Percentiles rank a stretch among this genome's conserved stretches.
These are phyloP conservation scores for Spergularia bocconei DNA, from an alignment of 148 eudicot genomes.

Conservation along the genomic window DNA sequence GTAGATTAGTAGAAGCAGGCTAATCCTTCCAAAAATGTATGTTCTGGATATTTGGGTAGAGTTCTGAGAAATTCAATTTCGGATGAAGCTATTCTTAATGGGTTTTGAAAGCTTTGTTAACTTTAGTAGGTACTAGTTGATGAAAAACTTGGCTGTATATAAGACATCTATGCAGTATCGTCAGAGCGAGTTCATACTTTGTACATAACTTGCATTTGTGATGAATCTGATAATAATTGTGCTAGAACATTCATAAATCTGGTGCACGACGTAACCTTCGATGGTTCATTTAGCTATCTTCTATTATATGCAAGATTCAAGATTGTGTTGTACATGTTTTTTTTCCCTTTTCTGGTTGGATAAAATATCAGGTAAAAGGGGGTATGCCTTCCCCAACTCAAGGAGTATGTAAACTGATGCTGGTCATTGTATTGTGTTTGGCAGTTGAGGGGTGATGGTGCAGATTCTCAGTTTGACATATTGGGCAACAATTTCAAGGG, in stretches of 20 bases:
- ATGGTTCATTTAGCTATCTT: not conserved
- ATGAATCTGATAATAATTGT: not conserved
- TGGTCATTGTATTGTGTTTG: slow-evolving; percentile 5
- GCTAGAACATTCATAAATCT: not conserved
- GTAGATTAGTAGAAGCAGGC: not conserved
- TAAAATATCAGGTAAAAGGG: not conserved
- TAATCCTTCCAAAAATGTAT: too few relatives aligned
- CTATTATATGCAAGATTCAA: not conserved
- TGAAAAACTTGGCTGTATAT: too few relatives aligned
- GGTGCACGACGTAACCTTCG: not conserved
- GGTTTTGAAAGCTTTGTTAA: too few relatives aligned
- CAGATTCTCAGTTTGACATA: not conserved
- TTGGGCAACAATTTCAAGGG: not conserved
- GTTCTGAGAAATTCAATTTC: not conserved
- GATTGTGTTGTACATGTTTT: not conserved
- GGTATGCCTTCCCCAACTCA: not conserved
- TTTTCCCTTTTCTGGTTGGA: too few relatives aligned
- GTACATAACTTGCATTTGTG: too few relatives aligned
- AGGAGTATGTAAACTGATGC: not conserved
- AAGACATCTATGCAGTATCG: too few relatives aligned
- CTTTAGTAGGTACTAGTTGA: too few relatives aligned
- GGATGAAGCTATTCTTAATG: not conserved
- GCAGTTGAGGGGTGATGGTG: slow-evolving; percentile 17
- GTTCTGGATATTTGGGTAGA: too few relatives aligned
- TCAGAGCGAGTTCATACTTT: too few relatives aligned